Base-by-base conservation (phyloP, 1,284 basidiomycete genomes). In the Neonothopanus nambi region DNA sequence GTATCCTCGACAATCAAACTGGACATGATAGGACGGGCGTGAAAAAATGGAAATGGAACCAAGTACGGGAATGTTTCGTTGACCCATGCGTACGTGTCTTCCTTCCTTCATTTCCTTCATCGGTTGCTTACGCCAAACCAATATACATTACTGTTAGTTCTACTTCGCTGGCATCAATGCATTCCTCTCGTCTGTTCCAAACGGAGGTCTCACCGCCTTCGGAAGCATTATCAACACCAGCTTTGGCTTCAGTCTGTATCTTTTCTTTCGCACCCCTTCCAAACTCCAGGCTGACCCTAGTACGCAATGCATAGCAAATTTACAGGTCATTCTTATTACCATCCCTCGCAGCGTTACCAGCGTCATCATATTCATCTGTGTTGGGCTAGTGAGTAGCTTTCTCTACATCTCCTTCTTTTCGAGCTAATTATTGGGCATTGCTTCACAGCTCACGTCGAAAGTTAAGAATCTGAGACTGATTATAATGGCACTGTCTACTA, bases 21-120 rank as follows among this genome's bases (percentile, higher is more conserved):
- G 52, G 57, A 15, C 54, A 56, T 30, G 57, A 58, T 18, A 36
- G 54, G 30, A 61, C 59, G 1, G 59, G 59, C n/a, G 52, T 51
- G 21, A 57, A 51, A 42, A 54, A 33, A 20, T 61, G 59, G 59
- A 57, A 57, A 33, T 61, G 59, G 59, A 43, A 56, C 17, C 59
- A 61, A 28, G 59, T 57, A 6, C 26, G 37, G 15, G 59, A 61
- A 39, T 52, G 47, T 33, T 35, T 61, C 11, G 35, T 50, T 3
- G 59, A 61, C 40, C 59, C 59, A 13, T 52, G 44, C 40, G 55
- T 56, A 28, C 23, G 55, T 48, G 4, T 9, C 7, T 11, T 37
- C 35, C n/a, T n/a, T 33, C 30, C 30, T 33, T 33, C 26, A 33
- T 33, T 4, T 13, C 13, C n/a, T 28, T 17, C 15, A 18, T n/a